Percentiles rank a stretch among this genome's conserved stretches.
Conservation (phyloP, 2,329 filamentous ascomycete species). For the Diaporthe vaccinii region DNA sequence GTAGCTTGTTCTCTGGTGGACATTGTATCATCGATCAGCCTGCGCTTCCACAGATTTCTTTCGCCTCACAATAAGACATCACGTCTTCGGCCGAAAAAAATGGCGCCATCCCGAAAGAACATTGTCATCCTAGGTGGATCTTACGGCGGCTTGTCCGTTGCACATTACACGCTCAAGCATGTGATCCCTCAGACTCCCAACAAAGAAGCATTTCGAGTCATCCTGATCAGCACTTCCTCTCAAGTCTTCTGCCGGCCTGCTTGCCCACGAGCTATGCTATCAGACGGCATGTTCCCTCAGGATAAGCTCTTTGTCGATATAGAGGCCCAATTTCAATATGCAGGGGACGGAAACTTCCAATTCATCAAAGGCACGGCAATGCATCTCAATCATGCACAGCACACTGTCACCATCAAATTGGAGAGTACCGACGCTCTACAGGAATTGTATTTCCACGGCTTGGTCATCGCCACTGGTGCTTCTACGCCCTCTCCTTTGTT, state of each 20-base stretch:
- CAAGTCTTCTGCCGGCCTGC: constrained; percentile 59
- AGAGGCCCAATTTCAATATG: constrained; percentile 55
- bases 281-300: constrained; percentile 57
- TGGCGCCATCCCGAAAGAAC: constrained; percentile 46
- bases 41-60: background rate
- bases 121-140: constrained; percentile 68
- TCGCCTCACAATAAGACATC: background rate
- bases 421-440: constrained; percentile 38
- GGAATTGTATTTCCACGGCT: constrained; percentile 55
- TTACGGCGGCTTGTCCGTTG: constrained; percentile 63
- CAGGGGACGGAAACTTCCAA: constrained; percentile 49
- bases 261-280: constrained; percentile 61
- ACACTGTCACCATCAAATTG: constrained; percentile 49
- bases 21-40: background rate
- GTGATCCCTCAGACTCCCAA: constrained; percentile 56
- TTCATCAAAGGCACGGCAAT: constrained; percentile 59
- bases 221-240: constrained; percentile 58
- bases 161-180: constrained; percentile 68
- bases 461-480: constrained; percentile 64
- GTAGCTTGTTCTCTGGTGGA: background rate
- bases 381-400: constrained; percentile 50
- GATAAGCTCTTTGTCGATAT: constrained; percentile 61
- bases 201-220: constrained; percentile 54
- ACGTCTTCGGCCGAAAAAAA: background rate
- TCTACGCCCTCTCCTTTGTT: constrained; percentile 60